Conservation (phyloP, 768 basidiomycete species). For the Gautieria morchelliformis region DNA sequence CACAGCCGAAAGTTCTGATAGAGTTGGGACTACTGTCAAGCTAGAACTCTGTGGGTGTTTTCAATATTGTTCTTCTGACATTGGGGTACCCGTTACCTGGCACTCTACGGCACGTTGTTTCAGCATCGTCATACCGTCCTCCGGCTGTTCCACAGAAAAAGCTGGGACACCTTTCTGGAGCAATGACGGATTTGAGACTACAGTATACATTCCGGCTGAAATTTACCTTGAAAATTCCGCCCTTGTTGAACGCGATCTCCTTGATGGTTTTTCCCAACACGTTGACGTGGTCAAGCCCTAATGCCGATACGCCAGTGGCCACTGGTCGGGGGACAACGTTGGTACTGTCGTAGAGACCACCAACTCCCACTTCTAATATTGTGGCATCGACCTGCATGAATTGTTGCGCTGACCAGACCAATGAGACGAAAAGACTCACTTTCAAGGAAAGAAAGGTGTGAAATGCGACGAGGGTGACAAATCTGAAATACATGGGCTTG, state of each 20-base stretch:
- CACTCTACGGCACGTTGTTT: constrained; percentile 53
- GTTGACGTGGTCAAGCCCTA: constrained; percentile 86
- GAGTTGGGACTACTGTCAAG: constrained; percentile 51
- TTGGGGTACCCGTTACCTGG: constrained; percentile 34
- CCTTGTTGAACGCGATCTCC: constrained; percentile 93
- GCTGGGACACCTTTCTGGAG: constrained; percentile 72
- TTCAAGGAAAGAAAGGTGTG: constrained; percentile 77
- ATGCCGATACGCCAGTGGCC: constrained; percentile 81
- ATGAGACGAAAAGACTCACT: constrained; percentile 21
- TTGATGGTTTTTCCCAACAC: constrained; percentile 80
- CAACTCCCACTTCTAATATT: constrained; percentile 93
- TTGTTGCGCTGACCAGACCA: neutral
- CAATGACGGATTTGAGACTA: neutral
- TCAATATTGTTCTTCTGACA: neutral
- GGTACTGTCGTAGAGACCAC: constrained; percentile 89
- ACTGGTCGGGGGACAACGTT: constrained; percentile 88
- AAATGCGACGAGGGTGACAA: constrained; percentile 84
- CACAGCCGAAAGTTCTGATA: constrained; percentile 39
- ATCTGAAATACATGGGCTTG: constrained; percentile 93
- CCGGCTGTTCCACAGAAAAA: constrained; percentile 69
- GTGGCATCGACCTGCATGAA: constrained; percentile 66
- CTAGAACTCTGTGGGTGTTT: constrained; percentile 42
- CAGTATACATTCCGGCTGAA: neutral
- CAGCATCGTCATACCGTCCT: constrained; percentile 61
- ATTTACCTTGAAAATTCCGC: constrained; percentile 85